Conservation (phyloP, 2,329 filamentous ascomycete species). For the Fusarium nematophilum region DNA sequence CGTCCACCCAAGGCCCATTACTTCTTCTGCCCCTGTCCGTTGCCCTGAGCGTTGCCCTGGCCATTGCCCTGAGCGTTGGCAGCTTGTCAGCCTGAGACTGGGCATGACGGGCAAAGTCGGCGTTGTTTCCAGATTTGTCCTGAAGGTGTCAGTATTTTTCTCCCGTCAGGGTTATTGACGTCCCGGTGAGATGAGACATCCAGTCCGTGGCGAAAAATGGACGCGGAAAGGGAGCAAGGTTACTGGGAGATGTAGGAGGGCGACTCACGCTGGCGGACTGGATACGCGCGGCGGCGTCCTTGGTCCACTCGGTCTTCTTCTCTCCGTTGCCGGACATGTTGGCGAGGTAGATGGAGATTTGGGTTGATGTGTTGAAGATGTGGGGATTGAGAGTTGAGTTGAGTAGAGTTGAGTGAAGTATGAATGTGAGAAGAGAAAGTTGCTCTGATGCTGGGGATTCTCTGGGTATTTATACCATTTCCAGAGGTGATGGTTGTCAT, state of each 20-base stretch:
- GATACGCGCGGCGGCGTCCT: constrained; percentile 23
- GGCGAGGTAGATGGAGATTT: neutral
- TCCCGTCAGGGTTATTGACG: neutral
- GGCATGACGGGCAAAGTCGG: constrained; percentile 11
- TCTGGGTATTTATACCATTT: constrained; percentile 22
- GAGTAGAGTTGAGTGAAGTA: neutral
- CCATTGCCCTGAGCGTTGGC: neutral
- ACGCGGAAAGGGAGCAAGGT: too few species aligned
- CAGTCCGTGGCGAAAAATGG: too few species aligned
- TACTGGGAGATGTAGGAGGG: too few species aligned
- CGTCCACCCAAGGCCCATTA: neutral
- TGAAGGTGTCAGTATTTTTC: neutral
- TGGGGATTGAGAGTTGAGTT: neutral
- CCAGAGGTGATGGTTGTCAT: too few species aligned
- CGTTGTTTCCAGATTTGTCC: constrained; percentile 16
- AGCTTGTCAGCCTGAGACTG: constrained; percentile 3
- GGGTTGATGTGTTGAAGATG: neutral
- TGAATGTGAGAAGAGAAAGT: neutral
- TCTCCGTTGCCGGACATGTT: constrained; percentile 15
- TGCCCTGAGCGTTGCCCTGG: neutral
- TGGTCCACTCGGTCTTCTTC: neutral
- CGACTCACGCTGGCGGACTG: neutral
- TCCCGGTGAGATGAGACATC: too few species aligned
- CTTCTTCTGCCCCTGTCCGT: constrained; percentile 17
- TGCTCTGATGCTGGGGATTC: neutral